Percentiles rank a stretch among this genome's conserved stretches.
phyloP scores from a whole-genome alignment of 371 early-diverging fungal genomes.

The Lichtheimia hyalospora region DNA sequence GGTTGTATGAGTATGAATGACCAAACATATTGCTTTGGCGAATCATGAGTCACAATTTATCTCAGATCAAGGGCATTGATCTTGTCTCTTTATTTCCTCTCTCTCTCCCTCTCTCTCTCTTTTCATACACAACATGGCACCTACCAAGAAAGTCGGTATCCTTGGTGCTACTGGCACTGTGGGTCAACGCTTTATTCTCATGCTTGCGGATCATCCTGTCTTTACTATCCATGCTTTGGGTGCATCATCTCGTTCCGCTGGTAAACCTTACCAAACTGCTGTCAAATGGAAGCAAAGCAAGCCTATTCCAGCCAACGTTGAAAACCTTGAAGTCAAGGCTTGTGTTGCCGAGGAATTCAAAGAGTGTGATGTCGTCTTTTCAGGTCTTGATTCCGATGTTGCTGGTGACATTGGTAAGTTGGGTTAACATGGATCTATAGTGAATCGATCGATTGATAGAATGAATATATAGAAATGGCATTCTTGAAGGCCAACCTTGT shows the following conservation, averaged over 20 bases:
- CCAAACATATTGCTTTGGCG: too few relatives aligned
- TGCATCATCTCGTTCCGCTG: conserved; percentile 91
- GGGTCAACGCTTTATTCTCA: conserved; percentile 94
- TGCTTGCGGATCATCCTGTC: conserved; percentile 84
- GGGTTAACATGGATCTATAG: neutral
- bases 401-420: conserved; percentile 87
- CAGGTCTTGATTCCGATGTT: conserved; percentile 90
- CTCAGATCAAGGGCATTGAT: neutral
- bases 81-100: conserved; percentile 4
- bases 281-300: conserved; percentile 86
- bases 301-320: conserved; percentile 70
- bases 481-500: conserved; percentile 82
- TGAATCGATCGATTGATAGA: neutral
- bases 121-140: conserved; percentile 11
- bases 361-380: conserved; percentile 89
- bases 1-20: too few relatives aligned
- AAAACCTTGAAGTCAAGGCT: conserved; percentile 59
- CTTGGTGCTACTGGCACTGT: conserved; percentile 98
- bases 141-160: conserved; percentile 76
- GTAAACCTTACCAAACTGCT: conserved; percentile 78
- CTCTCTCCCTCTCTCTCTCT: neutral
- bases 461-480: conserved; percentile 63
- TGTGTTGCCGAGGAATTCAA: conserved; percentile 79
- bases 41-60: neutral
- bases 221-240: conserved; percentile 88